These are phyloP conservation scores for Aspergillus nidulans DNA, from an alignment of 495 filamentous ascomycete species.

Conservation along the genomic window DNA sequence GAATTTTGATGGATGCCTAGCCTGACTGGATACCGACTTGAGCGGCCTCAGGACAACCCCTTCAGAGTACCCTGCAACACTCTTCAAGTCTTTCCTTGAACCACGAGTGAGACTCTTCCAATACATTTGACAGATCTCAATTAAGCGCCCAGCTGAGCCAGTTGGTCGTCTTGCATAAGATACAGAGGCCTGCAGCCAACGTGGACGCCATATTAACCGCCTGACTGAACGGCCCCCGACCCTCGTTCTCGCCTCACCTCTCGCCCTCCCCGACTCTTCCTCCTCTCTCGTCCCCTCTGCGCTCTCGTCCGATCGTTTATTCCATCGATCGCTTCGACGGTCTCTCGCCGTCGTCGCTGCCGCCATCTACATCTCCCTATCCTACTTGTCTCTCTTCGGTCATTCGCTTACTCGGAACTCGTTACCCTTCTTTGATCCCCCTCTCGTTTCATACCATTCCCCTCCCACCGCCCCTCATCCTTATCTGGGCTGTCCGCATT, in stretches of 20 bases:
- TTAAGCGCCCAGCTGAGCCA: constrained; percentile 3
- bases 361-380: background rate
- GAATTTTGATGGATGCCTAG: constrained; percentile 13
- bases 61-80: no score
- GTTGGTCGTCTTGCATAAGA: constrained; percentile 1
- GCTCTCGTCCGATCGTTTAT: constrained; percentile 8
- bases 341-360: constrained; percentile 1
- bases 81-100: no score
- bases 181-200: background rate
- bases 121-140: background rate
- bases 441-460: background rate
- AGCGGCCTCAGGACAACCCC: background rate
- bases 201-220: constrained; percentile 1
- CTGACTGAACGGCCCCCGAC: constrained; percentile 1
- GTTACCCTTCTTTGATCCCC: background rate
- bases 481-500: background rate
- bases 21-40: background rate
- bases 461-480: background rate
- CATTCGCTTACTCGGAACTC: constrained; percentile 8
- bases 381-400: constrained; percentile 3
- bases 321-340: constrained; percentile 8
- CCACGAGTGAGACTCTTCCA: background rate
- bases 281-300: background rate
- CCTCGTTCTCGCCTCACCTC: background rate
- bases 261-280: constrained; percentile 7